phyloP scores from a whole-genome alignment of 495 filamentous ascomycete genomes.

The Daldinia grandis region DNA sequence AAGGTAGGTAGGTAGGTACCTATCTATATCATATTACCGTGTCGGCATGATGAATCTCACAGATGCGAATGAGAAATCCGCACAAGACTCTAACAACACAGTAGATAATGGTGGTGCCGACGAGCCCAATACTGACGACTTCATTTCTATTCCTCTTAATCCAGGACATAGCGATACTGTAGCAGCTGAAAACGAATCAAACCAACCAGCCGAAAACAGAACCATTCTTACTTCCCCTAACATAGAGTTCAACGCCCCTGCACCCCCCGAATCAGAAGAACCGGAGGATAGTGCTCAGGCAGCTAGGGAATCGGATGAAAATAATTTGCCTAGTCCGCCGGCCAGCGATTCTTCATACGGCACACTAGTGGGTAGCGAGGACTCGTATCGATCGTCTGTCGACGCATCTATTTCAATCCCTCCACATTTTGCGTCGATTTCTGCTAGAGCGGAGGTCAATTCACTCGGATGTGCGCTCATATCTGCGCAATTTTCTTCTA shows the following conservation, averaged over 20 bases:
- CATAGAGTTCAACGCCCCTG: background rate
- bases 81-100: background rate
- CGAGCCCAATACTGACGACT: background rate
- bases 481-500: background rate
- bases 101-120: background rate
- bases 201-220: background rate
- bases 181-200: background rate
- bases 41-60: background rate
- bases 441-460: background rate
- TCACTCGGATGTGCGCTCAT: background rate
- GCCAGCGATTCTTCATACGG: background rate
- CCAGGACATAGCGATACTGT: background rate
- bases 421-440: background rate
- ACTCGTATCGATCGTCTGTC: background rate
- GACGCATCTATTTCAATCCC: background rate
- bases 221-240: background rate
- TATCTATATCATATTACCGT: background rate
- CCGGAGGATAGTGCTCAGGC: background rate
- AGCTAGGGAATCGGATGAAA: background rate
- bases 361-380: background rate
- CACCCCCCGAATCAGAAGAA: background rate
- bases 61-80: constrained; percentile 13
- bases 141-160: background rate
- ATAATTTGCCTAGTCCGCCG: background rate
- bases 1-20: too few species aligned